A percentile compares a stretch with the other conserved stretches of the same genome.
Evolutionary conservation across 257 asterid species (phyloP).

Genomic region (Plectranthus barbatus): DNA sequence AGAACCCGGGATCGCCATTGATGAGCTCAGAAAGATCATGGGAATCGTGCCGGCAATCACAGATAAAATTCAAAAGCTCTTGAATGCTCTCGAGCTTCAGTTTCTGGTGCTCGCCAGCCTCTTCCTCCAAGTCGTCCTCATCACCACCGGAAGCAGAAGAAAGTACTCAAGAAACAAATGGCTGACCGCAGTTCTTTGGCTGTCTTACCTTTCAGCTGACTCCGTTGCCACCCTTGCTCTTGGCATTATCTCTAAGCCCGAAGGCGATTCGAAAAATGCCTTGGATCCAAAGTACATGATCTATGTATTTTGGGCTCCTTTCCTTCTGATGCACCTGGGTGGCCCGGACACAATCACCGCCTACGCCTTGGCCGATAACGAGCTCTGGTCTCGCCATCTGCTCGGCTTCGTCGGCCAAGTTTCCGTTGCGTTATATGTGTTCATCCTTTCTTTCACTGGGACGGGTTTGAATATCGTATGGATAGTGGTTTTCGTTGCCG

Average conservation of each 20-base stretch:
- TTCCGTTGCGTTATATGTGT: slow-evolving; percentile 17
- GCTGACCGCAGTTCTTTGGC: slow-evolving; percentile 2
- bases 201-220: slow-evolving; percentile 20
- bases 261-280: not conserved
- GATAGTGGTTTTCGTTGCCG: slow-evolving; percentile 15
- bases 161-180: slow-evolving; percentile 10
- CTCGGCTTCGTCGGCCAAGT: slow-evolving; percentile 23
- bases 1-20: too few species aligned
- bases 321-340: slow-evolving; percentile 36
- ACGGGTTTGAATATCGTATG: not conserved
- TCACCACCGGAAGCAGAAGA: slow-evolving; percentile 12
- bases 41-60: not conserved
- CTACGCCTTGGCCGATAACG: slow-evolving; percentile 34
- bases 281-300: not conserved
- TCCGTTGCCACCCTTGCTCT: slow-evolving; percentile 27
- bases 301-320: slow-evolving; percentile 33
- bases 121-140: slow-evolving; percentile 2
- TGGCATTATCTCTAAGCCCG: slow-evolving; percentile 21
- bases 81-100: slow-evolving; percentile 14
- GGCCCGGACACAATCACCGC: slow-evolving; percentile 41
- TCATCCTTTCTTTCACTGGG: slow-evolving; percentile 2
- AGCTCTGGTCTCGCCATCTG: slow-evolving; percentile 30
- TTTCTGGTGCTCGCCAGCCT: slow-evolving; percentile 14
- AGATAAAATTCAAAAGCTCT: not conserved
- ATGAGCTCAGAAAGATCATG: not conserved